phyloP scores from a whole-genome alignment of 805 yeast species.

The Cyberlindnera euphorbiiphila region DNA sequence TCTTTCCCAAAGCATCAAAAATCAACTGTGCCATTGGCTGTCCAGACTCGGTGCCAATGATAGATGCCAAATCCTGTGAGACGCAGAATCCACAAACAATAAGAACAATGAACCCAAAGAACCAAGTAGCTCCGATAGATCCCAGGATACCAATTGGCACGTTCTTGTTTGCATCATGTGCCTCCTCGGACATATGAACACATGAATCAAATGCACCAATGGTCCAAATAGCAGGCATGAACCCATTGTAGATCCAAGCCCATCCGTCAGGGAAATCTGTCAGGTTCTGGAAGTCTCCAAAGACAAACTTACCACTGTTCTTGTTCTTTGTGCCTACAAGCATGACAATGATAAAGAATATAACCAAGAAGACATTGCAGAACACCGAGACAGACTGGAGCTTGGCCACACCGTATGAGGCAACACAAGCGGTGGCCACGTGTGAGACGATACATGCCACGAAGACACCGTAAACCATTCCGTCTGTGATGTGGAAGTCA shows the following conservation, averaged over 20 bases:
- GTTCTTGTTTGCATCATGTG: conserved; percentile 51
- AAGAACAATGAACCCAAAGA: conserved; percentile 53
- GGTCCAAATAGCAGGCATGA: conserved; percentile 71
- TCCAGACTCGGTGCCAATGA: conserved; percentile 40
- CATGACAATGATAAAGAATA: conserved; percentile 56
- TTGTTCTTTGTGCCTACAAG: conserved; percentile 50
- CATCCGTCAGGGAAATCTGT: conserved; percentile 56
- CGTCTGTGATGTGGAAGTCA: conserved; percentile 49
- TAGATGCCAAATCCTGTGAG: conserved; percentile 2
- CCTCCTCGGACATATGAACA: conserved; percentile 73
- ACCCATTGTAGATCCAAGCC: conserved; percentile 43
- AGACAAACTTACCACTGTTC: conserved; percentile 49
- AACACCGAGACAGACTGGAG: conserved; percentile 54
- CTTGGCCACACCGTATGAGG: conserved; percentile 53
- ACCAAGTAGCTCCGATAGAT: conserved; percentile 51
- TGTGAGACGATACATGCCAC: conserved; percentile 52
- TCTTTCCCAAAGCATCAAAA: conserved; percentile 57
- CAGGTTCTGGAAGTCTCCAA: conserved; percentile 45
- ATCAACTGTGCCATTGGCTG: conserved; percentile 65
- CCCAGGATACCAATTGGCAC: conserved; percentile 64
- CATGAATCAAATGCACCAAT: conserved; percentile 70
- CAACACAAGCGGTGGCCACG: conserved; percentile 45
- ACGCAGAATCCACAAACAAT: conserved; percentile 36
- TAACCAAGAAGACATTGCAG: conserved; percentile 46
- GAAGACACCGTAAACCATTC: conserved; percentile 56